Evolutionary conservation across 805 yeast genomes (phyloP).

Genomic region (Candida nitratophila): DNA sequence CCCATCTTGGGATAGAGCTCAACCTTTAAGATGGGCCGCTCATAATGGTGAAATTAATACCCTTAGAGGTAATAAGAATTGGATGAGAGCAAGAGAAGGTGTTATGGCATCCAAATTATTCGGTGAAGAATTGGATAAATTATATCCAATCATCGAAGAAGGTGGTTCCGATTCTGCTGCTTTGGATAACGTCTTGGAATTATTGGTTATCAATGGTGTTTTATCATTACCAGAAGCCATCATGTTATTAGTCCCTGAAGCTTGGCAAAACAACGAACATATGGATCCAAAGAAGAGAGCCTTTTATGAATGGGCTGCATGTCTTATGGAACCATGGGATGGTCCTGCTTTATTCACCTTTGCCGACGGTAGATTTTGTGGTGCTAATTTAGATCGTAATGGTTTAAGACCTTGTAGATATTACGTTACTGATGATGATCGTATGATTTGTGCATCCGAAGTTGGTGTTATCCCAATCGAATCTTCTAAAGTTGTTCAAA

Average conservation of each 20-base stretch:
- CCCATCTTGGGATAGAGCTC: conserved; percentile 99
- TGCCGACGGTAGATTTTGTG: conserved; percentile 96
- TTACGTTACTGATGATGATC: conserved; percentile 89
- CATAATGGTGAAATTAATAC: conserved; percentile 99
- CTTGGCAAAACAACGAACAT: conserved; percentile 83
- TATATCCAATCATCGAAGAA: conserved; percentile 94
- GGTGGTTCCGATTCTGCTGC: conserved; percentile 99
- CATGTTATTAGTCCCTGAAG: conserved; percentile 96
- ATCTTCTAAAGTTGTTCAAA: conserved; percentile 72
- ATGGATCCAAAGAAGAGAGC: conserved; percentile 93
- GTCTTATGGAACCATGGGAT: conserved; percentile 99
- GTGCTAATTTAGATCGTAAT: conserved; percentile 95
- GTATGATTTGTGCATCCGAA: conserved; percentile 96
- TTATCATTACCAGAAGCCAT: conserved; percentile 93
- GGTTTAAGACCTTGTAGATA: conserved; percentile 98
- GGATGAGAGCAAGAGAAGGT: conserved; percentile 99
- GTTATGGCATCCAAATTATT: conserved; percentile 82
- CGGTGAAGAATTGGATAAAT: conserved; percentile 84
- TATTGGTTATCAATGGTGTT: conserved; percentile 86
- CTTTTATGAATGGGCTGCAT: conserved; percentile 98
- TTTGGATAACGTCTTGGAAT: conserved; percentile 89
- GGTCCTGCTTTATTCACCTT: conserved; percentile 97
- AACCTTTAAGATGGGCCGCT: conserved; percentile 94
- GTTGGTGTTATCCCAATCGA: conserved; percentile 94
- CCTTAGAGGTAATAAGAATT: conserved; percentile 93